A percentile compares a stretch with the other conserved stretches of the same genome.
Conservation (phyloP, 2,329 filamentous ascomycete species). For the Exserohilum turcica region DNA sequence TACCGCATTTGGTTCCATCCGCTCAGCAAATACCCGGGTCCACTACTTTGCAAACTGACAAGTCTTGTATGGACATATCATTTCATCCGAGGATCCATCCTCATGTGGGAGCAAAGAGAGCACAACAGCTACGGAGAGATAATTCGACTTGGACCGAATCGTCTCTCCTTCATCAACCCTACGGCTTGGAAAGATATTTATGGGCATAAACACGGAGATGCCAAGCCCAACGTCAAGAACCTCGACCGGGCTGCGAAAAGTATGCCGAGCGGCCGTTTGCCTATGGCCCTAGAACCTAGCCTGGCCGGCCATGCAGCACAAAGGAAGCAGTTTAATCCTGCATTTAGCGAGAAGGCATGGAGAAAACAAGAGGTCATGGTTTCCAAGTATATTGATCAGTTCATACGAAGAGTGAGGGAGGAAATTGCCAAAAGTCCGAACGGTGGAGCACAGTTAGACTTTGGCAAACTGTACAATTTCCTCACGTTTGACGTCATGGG, state of each 20-base stretch:
- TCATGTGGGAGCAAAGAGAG: constrained; percentile 25
- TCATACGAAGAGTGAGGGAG: neutral
- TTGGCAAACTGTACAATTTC: neutral
- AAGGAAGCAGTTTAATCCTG: constrained; percentile 27
- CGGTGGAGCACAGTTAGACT: constrained; percentile 3
- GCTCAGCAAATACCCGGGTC: neutral
- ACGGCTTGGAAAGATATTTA: constrained; percentile 49
- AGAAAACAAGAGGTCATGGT: constrained; percentile 44
- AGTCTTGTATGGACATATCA: too few relatives aligned
- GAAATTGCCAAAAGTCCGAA: neutral
- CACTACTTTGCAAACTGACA: neutral
- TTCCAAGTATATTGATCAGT: constrained; percentile 22
- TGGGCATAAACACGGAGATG: constrained; percentile 18
- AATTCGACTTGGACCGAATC: constrained; percentile 45
- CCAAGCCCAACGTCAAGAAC: too few relatives aligned
- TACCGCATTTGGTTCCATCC: constrained; percentile 17
- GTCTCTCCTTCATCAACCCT: constrained; percentile 43
- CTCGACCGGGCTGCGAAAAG: too few relatives aligned
- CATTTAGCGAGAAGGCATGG: constrained; percentile 45
- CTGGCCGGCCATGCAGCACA: too few relatives aligned
- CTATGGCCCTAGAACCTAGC: too few relatives aligned
- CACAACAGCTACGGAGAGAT: constrained; percentile 20
- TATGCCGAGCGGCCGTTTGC: too few relatives aligned
- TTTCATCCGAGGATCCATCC: too few relatives aligned
- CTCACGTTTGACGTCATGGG: constrained; percentile 20